Percentiles rank a stretch among this genome's conserved stretches.
Evolutionary conservation across 768 basidiomycete genomes (phyloP).

Genomic region (Trametes cubensis): DNA sequence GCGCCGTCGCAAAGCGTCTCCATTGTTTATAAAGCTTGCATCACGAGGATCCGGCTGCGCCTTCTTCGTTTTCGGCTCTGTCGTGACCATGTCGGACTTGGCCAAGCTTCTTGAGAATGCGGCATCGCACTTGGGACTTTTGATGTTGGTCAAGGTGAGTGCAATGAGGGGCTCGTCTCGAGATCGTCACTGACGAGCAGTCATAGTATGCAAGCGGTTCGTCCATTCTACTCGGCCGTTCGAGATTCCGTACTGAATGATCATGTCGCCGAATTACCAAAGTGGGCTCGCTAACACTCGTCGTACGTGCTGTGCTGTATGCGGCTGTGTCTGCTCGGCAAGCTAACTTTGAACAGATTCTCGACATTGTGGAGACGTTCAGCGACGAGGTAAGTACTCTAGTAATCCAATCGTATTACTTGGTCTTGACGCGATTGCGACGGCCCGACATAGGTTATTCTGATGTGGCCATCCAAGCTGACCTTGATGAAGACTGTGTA

Average conservation of each 20-base stretch:
- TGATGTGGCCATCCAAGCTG: not conserved
- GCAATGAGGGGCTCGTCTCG: too few species aligned
- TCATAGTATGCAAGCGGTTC: not conserved
- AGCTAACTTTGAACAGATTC: not conserved
- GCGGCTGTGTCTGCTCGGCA: too few species aligned
- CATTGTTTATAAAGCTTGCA: too few species aligned
- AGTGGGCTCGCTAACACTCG: not conserved
- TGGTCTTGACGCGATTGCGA: not conserved
- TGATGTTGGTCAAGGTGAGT: not conserved
- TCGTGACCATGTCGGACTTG: not conserved
- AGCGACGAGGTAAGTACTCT: slow-evolving; percentile 1
- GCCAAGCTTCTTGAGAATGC: not conserved
- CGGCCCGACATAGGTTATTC: not conserved
- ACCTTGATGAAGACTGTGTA: not conserved
- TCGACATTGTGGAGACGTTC: slow-evolving; percentile 5
- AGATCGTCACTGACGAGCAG: too few species aligned
- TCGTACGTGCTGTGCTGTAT: not conserved
- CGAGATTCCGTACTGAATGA: not conserved
- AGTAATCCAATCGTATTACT: not conserved
- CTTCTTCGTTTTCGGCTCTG: not conserved
- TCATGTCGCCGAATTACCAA: not conserved
- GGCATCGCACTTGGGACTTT: not conserved
- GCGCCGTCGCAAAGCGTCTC: too few species aligned
- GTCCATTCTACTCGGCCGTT: not conserved
- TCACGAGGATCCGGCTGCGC: not conserved